These are phyloP conservation scores for Pontederia paniculata DNA, from an alignment of 176 grass and related monocot genomes.

Conservation along the genomic window DNA sequence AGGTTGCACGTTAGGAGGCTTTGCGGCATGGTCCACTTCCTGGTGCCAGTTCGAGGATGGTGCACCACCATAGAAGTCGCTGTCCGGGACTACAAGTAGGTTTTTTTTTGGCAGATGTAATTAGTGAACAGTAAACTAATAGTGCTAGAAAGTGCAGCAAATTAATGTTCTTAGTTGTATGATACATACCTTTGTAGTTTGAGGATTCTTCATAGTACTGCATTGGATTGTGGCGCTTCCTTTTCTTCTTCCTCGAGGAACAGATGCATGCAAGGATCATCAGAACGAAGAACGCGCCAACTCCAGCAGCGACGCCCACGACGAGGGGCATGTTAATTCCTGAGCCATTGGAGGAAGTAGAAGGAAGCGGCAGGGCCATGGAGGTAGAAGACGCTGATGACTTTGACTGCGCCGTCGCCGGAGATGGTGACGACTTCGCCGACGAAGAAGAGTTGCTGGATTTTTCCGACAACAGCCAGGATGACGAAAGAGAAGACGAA, in stretches of 20 bases:
- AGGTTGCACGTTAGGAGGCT: not conserved
- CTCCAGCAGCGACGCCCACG: constrained; percentile 7
- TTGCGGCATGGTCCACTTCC: not conserved
- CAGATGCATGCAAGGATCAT: constrained; percentile 21
- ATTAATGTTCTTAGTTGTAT: not conserved
- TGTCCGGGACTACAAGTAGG: not conserved
- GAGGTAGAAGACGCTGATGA: too few species aligned
- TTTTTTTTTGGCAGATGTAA: not conserved
- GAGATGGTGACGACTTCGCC: too few species aligned
- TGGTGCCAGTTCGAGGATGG: constrained; percentile 7
- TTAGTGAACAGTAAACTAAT: not conserved
- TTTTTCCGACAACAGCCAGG: too few species aligned
- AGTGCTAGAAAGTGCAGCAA: not conserved
- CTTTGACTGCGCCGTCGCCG: too few species aligned
- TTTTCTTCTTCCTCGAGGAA: constrained; percentile 17
- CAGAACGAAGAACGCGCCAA: constrained; percentile 14
- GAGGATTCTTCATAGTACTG: constrained; percentile 33
- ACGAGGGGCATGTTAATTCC: not conserved
- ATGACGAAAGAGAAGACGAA: too few species aligned
- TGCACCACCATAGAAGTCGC: constrained; percentile 3
- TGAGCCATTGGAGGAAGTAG: not conserved
- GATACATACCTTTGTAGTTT: constrained; percentile 23
- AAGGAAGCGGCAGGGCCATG: not conserved
- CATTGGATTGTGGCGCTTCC: constrained; percentile 19
- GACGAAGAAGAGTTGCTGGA: too few species aligned